These are phyloP conservation scores for Solanum chilense DNA, from an alignment of 257 asterid species.

Conservation along the genomic window DNA sequence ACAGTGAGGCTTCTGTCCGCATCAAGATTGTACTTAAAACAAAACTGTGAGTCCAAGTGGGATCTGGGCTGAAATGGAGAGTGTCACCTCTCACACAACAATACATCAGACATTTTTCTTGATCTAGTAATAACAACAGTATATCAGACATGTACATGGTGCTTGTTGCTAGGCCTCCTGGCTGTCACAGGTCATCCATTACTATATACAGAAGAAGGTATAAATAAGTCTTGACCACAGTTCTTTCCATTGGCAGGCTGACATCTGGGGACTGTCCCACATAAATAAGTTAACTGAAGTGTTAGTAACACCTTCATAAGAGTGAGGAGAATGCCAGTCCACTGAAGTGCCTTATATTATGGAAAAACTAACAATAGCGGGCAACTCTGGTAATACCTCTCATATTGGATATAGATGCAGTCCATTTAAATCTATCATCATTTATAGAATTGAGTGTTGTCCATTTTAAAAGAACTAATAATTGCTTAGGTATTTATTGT, in stretches of 20 bases:
- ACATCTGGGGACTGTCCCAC: neutral
- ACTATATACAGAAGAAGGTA: neutral
- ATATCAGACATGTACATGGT: neutral
- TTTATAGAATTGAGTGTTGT: neutral
- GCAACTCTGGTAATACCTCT: neutral
- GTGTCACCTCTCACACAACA: neutral
- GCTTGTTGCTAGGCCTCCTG: neutral
- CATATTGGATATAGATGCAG: neutral
- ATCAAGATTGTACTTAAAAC: neutral
- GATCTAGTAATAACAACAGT: neutral
- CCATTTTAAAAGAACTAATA: neutral
- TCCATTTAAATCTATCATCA: neutral
- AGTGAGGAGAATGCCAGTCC: neutral
- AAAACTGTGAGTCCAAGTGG: neutral
- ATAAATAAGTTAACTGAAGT: neutral
- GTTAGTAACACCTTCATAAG: neutral
- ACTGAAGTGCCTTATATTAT: neutral
- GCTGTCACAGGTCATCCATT: neutral
- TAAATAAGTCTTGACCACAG: neutral
- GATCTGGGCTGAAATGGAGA: neutral
- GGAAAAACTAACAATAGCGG: neutral
- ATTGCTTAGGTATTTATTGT: neutral
- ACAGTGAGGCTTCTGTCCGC: neutral
- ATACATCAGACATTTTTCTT: neutral
- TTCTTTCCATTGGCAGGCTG: neutral